These are phyloP conservation scores for Dictyostelium capitatum DNA, from an alignment of 78 protist species.

Conservation along the genomic window DNA sequence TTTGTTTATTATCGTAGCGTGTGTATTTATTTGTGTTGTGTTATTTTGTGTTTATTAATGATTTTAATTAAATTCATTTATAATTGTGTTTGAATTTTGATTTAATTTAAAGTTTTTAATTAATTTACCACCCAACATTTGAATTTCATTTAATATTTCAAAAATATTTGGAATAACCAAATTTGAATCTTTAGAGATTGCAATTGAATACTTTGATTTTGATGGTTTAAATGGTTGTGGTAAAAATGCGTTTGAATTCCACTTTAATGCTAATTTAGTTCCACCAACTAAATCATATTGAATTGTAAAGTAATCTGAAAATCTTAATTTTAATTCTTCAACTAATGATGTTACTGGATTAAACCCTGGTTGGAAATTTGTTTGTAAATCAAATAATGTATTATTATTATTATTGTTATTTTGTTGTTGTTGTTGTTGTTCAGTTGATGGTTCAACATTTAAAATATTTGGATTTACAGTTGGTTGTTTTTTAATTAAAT, in stretches of 20 bases:
- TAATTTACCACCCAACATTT: constrained; percentile 50
- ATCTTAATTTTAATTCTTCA: constrained; percentile 9
- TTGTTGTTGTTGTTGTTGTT: constrained; percentile 12
- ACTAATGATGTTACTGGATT: constrained; percentile 16
- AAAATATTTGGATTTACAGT: too few species aligned
- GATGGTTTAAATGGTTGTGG: constrained; percentile 61
- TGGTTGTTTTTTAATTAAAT: background rate
- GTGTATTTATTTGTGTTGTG: background rate
- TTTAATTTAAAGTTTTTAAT: constrained; percentile 22
- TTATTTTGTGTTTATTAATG: background rate
- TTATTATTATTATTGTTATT: background rate
- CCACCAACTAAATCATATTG: constrained; percentile 69
- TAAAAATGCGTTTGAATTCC: constrained; percentile 3
- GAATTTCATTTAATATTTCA: constrained; percentile 40
- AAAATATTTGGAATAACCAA: constrained; percentile 20
- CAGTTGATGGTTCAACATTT: background rate
- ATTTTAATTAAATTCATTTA: constrained; percentile 9
- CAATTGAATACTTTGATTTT: constrained; percentile 39
- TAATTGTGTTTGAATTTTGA: constrained; percentile 1
- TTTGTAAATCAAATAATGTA: background rate
- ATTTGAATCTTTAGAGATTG: constrained; percentile 18
- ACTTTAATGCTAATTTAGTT: constrained; percentile 16
- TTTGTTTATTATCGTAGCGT: background rate
- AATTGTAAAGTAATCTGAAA: constrained; percentile 33
- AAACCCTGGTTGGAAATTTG: constrained; percentile 26